A percentile compares a stretch with the other conserved stretches of the same genome.
These are phyloP conservation scores for Sclerotinia glacialis DNA, from an alignment of 2,329 filamentous ascomycete genomes.

Conservation along the genomic window DNA sequence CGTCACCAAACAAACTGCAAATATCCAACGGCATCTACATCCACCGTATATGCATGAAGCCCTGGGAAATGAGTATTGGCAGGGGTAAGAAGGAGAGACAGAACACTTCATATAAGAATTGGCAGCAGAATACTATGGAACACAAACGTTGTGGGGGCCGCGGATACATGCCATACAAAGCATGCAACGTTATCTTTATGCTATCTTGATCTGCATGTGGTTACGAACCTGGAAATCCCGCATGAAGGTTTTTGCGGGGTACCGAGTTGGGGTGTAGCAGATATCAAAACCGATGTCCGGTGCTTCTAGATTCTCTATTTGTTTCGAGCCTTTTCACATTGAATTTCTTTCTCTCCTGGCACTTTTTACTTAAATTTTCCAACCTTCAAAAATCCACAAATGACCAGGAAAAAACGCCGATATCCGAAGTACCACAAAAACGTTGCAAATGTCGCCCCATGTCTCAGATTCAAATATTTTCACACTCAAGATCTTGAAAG, in stretches of 20 bases:
- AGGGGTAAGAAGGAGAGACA: neutral
- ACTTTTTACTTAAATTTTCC: no score
- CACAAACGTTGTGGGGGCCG: conserved; percentile 17
- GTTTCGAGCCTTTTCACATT: no score
- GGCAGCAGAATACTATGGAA: neutral
- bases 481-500: no score
- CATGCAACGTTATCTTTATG: conserved; percentile 11
- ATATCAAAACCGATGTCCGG: neutral
- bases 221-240: neutral
- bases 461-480: no score
- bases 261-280: neutral
- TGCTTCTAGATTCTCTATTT: neutral
- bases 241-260: conserved; percentile 8
- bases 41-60: conserved; percentile 12
- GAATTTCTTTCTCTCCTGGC: no score
- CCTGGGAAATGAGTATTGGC: conserved; percentile 4
- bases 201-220: neutral
- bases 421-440: neutral
- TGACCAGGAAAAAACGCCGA: neutral
- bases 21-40: conserved; percentile 4
- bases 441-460: neutral
- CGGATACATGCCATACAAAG: neutral
- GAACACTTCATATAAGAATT: neutral
- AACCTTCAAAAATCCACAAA: neutral
- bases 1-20: conserved; percentile 4